These are phyloP conservation scores for Panellus pusillus DNA, from an alignment of 768 basidiomycete species.

Conservation along the genomic window DNA sequence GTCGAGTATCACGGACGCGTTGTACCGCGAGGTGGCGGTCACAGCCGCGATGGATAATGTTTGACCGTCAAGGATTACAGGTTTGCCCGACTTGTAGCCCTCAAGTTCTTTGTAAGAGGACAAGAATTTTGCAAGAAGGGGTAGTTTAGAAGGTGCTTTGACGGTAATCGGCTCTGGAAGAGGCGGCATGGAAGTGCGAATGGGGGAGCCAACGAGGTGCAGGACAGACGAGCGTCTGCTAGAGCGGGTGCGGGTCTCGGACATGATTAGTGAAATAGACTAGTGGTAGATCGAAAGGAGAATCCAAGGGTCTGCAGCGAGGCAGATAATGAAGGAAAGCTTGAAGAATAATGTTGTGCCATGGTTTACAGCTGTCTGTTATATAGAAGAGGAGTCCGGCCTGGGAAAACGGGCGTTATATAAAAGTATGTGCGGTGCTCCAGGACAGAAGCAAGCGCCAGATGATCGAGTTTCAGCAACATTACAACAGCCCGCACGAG, in stretches of 20 bases:
- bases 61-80: constrained; percentile 68
- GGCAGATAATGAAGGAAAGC: neutral
- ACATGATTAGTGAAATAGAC: constrained; percentile 13
- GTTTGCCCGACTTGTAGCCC: constrained; percentile 63
- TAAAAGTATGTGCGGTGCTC: too few relatives aligned
- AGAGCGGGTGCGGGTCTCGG: constrained; percentile 18
- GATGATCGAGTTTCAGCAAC: constrained; percentile 3
- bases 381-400: neutral
- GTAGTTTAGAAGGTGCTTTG: constrained; percentile 22
- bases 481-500: too few relatives aligned
- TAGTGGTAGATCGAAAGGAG: constrained; percentile 5
- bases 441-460: neutral
- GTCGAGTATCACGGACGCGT: constrained; percentile 51
- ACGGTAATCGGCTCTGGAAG: constrained; percentile 14
- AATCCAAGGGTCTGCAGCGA: neutral
- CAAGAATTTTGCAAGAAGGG: constrained; percentile 57
- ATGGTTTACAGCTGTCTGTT: constrained; percentile 8
- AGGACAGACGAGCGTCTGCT: constrained; percentile 16
- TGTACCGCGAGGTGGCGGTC: constrained; percentile 70
- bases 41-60: constrained; percentile 75
- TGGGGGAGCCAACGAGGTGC: constrained; percentile 16
- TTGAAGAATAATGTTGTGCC: constrained; percentile 1
- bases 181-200: constrained; percentile 21
- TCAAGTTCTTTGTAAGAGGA: constrained; percentile 63
- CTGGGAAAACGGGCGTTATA: neutral